phyloP scores from a whole-genome alignment of 2,329 filamentous ascomycete genomes.

The Colletotrichum phormii region DNA sequence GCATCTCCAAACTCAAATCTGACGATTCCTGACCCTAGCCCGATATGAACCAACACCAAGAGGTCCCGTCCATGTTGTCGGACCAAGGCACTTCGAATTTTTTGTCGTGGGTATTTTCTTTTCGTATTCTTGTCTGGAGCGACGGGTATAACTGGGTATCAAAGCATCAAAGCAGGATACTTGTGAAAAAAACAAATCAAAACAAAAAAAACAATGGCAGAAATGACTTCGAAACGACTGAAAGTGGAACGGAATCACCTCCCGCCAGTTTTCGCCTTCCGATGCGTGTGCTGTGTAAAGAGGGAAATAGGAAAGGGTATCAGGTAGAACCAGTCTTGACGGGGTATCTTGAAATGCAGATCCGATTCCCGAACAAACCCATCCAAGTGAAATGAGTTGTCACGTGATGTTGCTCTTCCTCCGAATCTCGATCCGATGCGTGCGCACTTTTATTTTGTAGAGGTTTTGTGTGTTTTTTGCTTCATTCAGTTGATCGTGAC shows the following conservation, averaged over 20 bases:
- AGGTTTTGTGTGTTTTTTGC: not conserved
- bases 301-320: constrained; percentile 44
- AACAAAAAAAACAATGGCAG: constrained; percentile 35
- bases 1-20: constrained; percentile 36
- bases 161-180: constrained; percentile 45
- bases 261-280: constrained; percentile 31
- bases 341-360: constrained; percentile 71
- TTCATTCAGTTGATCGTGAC: constrained; percentile 15
- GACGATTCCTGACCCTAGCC: constrained; percentile 35
- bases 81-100: constrained; percentile 39
- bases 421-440: constrained; percentile 32
- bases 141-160: constrained; percentile 52
- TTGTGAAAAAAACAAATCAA: constrained; percentile 40
- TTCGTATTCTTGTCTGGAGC: constrained; percentile 39
- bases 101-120: constrained; percentile 40
- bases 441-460: constrained; percentile 19
- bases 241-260: constrained; percentile 34
- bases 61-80: constrained; percentile 35
- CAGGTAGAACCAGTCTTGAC: constrained; percentile 59
- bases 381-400: constrained; percentile 34
- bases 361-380: constrained; percentile 59
- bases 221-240: constrained; percentile 40
- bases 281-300: constrained; percentile 40
- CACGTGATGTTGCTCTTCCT: constrained; percentile 35
- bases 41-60: constrained; percentile 38